Evolutionary conservation across 768 basidiomycete species (phyloP), one percentile per base, ranked within the genome.

Genomic region (Boletellus emodensis): DNA sequence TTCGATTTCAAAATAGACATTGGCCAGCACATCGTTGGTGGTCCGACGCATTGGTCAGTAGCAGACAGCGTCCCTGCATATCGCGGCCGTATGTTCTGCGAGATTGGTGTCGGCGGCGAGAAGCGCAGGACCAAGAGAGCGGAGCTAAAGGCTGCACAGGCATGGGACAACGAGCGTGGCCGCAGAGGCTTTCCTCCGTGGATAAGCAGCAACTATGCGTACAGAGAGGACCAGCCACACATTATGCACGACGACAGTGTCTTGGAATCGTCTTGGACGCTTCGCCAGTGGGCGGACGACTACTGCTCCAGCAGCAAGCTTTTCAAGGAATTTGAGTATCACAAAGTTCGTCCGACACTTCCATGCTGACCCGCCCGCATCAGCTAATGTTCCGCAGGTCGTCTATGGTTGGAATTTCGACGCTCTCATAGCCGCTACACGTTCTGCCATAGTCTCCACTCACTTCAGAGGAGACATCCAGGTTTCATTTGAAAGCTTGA

Each of bases 201-300:
- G 78, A 61, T 72, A 43, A 60, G 66, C 34, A 67, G 61, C 37
- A 49, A 52, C 36, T 68, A 70, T 43, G 52, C 61, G n/a, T 70
- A 67, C 59, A 66, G 61, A 45, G 64, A 62, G 12, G 65, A 64
- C 33, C 67, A 70, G 1, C 64, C 59, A 41, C 44, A 54, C 26
- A 12, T 62, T 15, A 69, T 59, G 62, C 51, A 58, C 26, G 18
- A 41, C 20, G 33, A 44, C 13, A 61, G 57, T 28, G 57, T 63
- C 7, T 63, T 84, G 39, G 74, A 70, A 48, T 84, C 83, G 3
- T 81, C 81, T 14, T 80, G 78, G 68, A 77, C 83, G 0, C 62
- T 90, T 38, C 72, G 86, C 30, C 76, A 85, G 51, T 93, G 90
- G 90, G 88, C 88, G 8, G 87, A 91, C 56, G 83, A 86, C 49